Conservation (phyloP, 1,284 basidiomycete species). For the Retiboletus flavoniger region DNA sequence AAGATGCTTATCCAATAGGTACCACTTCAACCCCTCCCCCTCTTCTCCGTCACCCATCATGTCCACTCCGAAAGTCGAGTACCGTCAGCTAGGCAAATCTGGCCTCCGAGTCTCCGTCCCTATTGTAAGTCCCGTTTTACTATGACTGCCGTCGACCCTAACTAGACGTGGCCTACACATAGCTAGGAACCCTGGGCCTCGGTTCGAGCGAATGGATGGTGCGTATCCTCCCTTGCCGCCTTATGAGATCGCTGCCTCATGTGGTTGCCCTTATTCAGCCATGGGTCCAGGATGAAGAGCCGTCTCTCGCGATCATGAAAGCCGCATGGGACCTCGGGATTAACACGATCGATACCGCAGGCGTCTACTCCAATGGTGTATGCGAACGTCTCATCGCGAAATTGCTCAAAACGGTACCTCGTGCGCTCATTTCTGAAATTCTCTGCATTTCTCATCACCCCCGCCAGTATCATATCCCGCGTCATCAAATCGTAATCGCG, state of each 20-base stretch:
- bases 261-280: no score
- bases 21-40: no score
- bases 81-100: constrained; percentile 30
- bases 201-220: not conserved
- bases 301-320: constrained; percentile 41
- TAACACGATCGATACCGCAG: constrained; percentile 50
- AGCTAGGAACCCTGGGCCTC: not conserved
- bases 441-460: no score
- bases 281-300: constrained; percentile 31
- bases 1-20: no score
- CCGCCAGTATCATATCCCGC: no score
- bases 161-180: no score
- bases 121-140: not conserved
- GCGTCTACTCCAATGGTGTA: constrained; percentile 53
- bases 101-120: not conserved
- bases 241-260: not conserved
- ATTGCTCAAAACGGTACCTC: no score
- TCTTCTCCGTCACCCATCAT: not conserved
- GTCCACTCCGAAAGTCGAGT: constrained; percentile 31
- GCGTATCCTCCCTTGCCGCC: not conserved
- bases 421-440: no score
- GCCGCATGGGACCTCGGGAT: constrained; percentile 47
- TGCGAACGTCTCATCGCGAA: constrained; percentile 39
- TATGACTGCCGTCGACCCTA: no score
- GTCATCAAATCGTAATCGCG: no score